phyloP scores from a whole-genome alignment of 176 grass and related monocot genomes.

The Pontederia crassipes region DNA sequence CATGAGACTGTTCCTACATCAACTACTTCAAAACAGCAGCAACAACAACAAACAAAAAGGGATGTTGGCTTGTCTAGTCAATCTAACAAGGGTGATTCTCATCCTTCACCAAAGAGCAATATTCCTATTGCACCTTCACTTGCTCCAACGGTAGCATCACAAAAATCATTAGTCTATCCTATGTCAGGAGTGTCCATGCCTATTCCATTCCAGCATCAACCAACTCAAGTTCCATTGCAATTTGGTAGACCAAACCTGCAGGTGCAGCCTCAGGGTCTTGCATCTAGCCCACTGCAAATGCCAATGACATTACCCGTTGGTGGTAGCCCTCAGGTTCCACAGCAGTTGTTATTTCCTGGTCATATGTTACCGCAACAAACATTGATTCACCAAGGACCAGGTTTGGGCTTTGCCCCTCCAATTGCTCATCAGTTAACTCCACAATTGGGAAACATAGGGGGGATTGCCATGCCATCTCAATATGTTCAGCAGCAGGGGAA shows the following conservation, averaged over 20 bases:
- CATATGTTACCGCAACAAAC: conserved; percentile 42
- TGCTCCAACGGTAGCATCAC: neutral
- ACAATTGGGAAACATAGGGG: conserved; percentile 43
- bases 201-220: conserved; percentile 43
- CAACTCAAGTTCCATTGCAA: conserved; percentile 44
- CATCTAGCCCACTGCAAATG: conserved; percentile 69
- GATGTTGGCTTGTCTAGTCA: conserved; percentile 23
- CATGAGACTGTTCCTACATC: conserved; percentile 28
- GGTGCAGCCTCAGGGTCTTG: conserved; percentile 44
- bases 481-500: conserved; percentile 46
- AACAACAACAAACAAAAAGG: conserved; percentile 21
- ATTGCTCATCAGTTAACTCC: conserved; percentile 31
- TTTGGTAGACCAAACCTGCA: conserved; percentile 35
- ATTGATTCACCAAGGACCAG: conserved; percentile 61
- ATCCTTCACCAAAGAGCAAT: conserved; percentile 8
- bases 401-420: conserved; percentile 39
- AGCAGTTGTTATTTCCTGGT: conserved; percentile 50
- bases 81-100: conserved; percentile 16
- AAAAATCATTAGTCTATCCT: conserved; percentile 13
- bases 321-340: conserved; percentile 41
- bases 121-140: neutral
- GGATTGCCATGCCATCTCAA: conserved; percentile 29
- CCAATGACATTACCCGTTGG: conserved; percentile 47
- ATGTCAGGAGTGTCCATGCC: conserved; percentile 11
- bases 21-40: conserved; percentile 47